Evolutionary conservation across 2,329 filamentous ascomycete species (phyloP), one percentile per base, ranked within the genome.

Genomic region (Chaetomium sp.): DNA sequence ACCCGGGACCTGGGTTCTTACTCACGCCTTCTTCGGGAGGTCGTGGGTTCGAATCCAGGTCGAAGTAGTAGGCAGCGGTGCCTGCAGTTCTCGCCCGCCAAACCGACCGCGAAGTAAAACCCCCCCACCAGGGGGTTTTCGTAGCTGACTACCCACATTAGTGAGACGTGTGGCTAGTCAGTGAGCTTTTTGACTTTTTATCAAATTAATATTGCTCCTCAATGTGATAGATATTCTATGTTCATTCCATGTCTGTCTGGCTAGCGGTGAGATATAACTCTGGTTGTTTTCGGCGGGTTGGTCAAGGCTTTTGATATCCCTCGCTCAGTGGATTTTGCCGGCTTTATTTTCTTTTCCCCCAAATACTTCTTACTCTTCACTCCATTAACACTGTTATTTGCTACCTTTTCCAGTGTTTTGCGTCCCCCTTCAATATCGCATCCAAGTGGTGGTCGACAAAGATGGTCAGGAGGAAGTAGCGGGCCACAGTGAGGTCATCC

Each of bases 11-110:
- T 51, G 32, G 33, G 14, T 10, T 34, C 11, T 14, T 19, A 38
- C 35, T 5, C 27, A 8, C 9, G 27, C 10, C 41, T 19, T 19
- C 3, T 33, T 36, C 33, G 33, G 36, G 49, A 51, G 49, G 40
- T 32, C 33, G 12, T 14, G n/a, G 5, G 40, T 51, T 51, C 49
- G 27, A 51, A 12, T n/a, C 48, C 48, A 50, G 40, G 49, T 38
- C 41, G 41, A 52, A 52, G 41, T 38, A 52, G 41, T 19, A n/a
- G 49, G 49, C 36, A 52, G 49, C 49, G 49, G 49, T 52, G n/a
- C 49, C 49, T n/a, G 49, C n/a, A 19, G 49, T 45, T 42, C 45
- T 34, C 49, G 6, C 5, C 27, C 48, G 19, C 14, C 36, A 41
- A 34, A 33, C n/a, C 48, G 12, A 19, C 8, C 19, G 10, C 35